phyloP scores from a whole-genome alignment of 2,329 filamentous ascomycete species.

The Colletotrichum acutatum region DNA sequence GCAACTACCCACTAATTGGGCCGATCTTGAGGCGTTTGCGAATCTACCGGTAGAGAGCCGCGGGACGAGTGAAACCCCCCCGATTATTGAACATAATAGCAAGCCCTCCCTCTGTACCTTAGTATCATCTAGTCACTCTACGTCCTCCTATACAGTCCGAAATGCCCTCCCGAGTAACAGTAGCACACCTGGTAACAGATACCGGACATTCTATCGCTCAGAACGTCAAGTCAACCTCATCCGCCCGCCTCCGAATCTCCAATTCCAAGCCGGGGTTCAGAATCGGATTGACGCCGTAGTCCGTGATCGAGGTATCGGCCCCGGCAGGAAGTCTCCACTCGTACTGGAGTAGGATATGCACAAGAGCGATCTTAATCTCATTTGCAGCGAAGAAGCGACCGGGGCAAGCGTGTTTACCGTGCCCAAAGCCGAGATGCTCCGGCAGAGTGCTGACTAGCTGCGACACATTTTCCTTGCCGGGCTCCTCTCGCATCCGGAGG shows the following conservation, averaged over 20 bases:
- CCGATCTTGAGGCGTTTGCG: neutral
- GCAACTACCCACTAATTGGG: neutral
- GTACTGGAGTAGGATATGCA: conserved; percentile 20
- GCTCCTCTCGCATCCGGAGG: conserved; percentile 15
- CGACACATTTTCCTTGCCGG: conserved; percentile 38
- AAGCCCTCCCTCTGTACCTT: neutral
- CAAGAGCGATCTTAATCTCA: conserved; percentile 46
- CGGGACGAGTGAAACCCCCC: neutral
- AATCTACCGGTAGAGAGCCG: neutral
- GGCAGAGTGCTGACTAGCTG: conserved; percentile 54
- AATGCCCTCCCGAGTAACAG: too few relatives aligned
- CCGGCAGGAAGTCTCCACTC: conserved; percentile 11
- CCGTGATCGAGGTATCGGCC: neutral
- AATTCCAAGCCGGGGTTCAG: conserved; percentile 10
- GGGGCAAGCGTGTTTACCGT: conserved; percentile 50
- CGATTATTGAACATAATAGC: neutral
- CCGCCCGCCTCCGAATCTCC: conserved; percentile 5
- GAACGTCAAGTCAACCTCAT: neutral
- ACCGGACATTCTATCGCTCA: neutral
- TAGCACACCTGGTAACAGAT: too few relatives aligned
- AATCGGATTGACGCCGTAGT: neutral
- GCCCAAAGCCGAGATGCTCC: conserved; percentile 48
- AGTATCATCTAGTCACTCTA: neutral
- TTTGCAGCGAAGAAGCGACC: conserved; percentile 51
- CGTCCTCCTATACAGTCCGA: too few relatives aligned